Evolutionary conservation across 805 yeast species (phyloP), one percentile per base, ranked within the genome.

Genomic region (Candida mattraensis): DNA sequence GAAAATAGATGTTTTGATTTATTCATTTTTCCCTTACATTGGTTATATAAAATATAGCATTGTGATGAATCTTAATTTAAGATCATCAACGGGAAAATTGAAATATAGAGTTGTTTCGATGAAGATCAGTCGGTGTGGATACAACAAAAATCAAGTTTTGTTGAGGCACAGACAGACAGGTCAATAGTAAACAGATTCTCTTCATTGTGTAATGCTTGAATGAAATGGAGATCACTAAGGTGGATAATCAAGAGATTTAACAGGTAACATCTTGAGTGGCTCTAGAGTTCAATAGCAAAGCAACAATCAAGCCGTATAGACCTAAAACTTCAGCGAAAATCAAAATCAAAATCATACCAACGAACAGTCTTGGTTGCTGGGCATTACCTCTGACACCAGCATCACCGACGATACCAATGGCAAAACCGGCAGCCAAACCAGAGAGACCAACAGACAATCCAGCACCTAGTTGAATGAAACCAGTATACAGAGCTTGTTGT

Each of bases 311-410:
- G 62, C 99, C 99, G 69, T 93, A 61, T 20, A 36, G 39, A 36
- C 39, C 39, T 31, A 36, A 36, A 15, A 36, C 39, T 30, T 36
- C 39, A 22, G 39, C 39, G 35, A 36, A 36, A 36, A 36, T 36
- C 27, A 36, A 21, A 26, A 36, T 36, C 30, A 36, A 26, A 26
- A 36, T 36, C 39, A 36, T 36, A 36, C 39, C 39, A 22, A 36
- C 98, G 67, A 91, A 91, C 60, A 91, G 78, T 76, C 96, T 85
- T 64, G 97, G 97, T 71, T 91, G 99, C 68, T 89, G 97, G 47
- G 96, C 93, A 51, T 89, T 83, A 69, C 96, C 96, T 75, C 98
- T 86, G 40, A 91, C 98, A 77, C 99, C 99, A 40, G 96, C 97
- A 65, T 91, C 99, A 66, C 99, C 99, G 52, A 91, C 99, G 53